Evolutionary conservation across 768 basidiomycete genomes (phyloP).

Genomic region (Rhodotorula taiwanensis): DNA sequence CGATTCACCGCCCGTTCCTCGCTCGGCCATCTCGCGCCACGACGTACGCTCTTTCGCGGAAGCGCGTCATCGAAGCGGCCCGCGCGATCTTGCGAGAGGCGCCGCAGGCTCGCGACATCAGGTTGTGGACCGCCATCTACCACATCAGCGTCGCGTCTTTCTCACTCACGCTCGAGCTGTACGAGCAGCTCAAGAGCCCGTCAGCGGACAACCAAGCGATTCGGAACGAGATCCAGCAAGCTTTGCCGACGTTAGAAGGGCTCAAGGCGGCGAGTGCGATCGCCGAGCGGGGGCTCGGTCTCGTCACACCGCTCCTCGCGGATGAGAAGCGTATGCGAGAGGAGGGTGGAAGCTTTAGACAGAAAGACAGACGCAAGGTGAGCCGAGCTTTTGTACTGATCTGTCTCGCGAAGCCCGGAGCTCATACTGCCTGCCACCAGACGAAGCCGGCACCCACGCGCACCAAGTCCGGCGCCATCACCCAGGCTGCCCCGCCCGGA

Average conservation of each 20-base stretch:
- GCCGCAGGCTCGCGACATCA: not conserved
- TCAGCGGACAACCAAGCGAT: constrained; percentile 21
- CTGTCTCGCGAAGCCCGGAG: too few relatives aligned
- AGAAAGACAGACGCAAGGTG: constrained; percentile 22
- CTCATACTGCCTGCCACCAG: too few relatives aligned
- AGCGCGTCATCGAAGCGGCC: constrained; percentile 27
- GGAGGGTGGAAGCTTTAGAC: constrained; percentile 3
- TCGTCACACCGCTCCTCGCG: constrained; percentile 27
- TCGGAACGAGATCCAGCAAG: constrained; percentile 16
- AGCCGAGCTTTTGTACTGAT: not conserved
- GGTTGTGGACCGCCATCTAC: constrained; percentile 28
- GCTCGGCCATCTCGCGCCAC: constrained; percentile 23
- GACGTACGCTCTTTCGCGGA: constrained; percentile 26
- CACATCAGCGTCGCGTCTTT: constrained; percentile 31
- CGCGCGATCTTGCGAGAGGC: constrained; percentile 33
- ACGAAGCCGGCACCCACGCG: too few relatives aligned
- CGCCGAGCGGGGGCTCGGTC: constrained; percentile 24
- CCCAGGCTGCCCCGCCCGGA: too few relatives aligned
- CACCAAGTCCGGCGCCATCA: too few relatives aligned
- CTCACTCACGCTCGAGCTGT: constrained; percentile 32
- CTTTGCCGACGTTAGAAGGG: constrained; percentile 25
- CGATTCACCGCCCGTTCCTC: constrained; percentile 34
- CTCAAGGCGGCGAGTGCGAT: constrained; percentile 23
- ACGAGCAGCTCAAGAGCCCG: constrained; percentile 24
- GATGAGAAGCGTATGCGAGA: constrained; percentile 28